Percentiles rank a stretch among this genome's conserved stretches.
These are phyloP conservation scores for Phytophthora kernoviae DNA, from an alignment of 352 stramenopile genomes.

Conservation along the genomic window DNA sequence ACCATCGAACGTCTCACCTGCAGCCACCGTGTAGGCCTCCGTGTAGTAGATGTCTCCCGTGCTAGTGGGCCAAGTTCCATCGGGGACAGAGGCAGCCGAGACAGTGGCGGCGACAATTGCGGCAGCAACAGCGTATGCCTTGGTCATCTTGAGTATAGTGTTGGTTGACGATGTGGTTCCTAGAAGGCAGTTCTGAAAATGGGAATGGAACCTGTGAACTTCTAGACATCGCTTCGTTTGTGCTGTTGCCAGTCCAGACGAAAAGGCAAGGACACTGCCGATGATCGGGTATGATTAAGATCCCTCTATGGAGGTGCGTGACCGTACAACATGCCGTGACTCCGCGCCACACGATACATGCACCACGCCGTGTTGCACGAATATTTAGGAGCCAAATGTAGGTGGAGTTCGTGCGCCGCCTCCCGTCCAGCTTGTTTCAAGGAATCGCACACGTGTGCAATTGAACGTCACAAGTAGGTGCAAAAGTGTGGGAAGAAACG, in stretches of 20 bases:
- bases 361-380: too few relatives aligned
- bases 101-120: constrained; percentile 1
- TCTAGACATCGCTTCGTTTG: too few relatives aligned
- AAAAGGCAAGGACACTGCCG: constrained; percentile 6
- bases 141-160: constrained; percentile 21
- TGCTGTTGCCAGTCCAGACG: background rate
- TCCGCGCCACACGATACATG: too few relatives aligned
- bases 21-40: constrained; percentile 38
- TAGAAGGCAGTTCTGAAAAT: constrained; percentile 2
- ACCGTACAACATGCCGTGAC: too few relatives aligned
- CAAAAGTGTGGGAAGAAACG: too few relatives aligned
- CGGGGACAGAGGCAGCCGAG: constrained; percentile 20
- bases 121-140: constrained; percentile 10
- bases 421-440: too few relatives aligned
- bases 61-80: constrained; percentile 31
- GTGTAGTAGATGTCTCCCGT: constrained; percentile 22
- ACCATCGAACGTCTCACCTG: constrained; percentile 54
- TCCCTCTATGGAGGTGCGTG: too few relatives aligned
- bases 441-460: too few relatives aligned
- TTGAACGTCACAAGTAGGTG: too few relatives aligned
- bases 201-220: too few relatives aligned
- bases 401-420: too few relatives aligned
- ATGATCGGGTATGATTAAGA: constrained; percentile 10
- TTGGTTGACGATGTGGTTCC: background rate
- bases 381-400: too few relatives aligned